Evolutionary conservation across 805 yeast species (phyloP).

Genomic region (Debaryomyces hansenii): DNA sequence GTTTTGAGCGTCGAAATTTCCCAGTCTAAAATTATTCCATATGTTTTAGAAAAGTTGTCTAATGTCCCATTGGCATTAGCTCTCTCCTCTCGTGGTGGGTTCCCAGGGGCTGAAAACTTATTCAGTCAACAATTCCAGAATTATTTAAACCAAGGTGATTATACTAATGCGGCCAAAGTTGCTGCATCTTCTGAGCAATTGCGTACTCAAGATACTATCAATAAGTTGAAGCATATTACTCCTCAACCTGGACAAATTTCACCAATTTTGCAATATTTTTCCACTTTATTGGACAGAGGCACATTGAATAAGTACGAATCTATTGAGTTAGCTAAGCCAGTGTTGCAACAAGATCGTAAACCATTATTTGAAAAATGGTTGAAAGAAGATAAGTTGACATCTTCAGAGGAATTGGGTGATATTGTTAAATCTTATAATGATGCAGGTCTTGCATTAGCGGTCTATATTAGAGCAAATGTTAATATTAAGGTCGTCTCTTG

Average conservation of each 20-base stretch:
- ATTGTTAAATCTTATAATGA: slow-evolving; percentile 83
- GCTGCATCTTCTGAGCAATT: slow-evolving; percentile 93
- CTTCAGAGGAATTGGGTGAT: slow-evolving; percentile 97
- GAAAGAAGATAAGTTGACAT: slow-evolving; percentile 89
- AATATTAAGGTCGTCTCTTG: slow-evolving; percentile 89
- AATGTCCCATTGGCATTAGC: slow-evolving; percentile 85
- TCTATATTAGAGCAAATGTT: slow-evolving; percentile 78
- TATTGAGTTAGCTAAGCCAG: slow-evolving; percentile 92
- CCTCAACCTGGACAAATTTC: slow-evolving; percentile 94
- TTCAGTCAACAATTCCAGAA: slow-evolving; percentile 90
- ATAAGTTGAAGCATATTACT: slow-evolving; percentile 85
- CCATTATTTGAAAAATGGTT: slow-evolving; percentile 95
- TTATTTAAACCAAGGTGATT: slow-evolving; percentile 80
- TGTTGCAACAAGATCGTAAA: slow-evolving; percentile 90
- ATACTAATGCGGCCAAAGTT: slow-evolving; percentile 89
- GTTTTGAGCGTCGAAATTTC: slow-evolving; percentile 90
- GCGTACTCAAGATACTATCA: slow-evolving; percentile 92
- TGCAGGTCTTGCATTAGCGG: slow-evolving; percentile 81
- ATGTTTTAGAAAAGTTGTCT: slow-evolving; percentile 80
- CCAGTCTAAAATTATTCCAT: slow-evolving; percentile 81
- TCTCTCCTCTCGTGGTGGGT: slow-evolving; percentile 91
- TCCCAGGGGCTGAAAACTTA: slow-evolving; percentile 94
- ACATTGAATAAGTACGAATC: slow-evolving; percentile 90
- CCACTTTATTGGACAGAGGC: slow-evolving; percentile 89
- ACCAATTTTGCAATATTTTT: slow-evolving; percentile 90